Base-by-base conservation (phyloP, 2,329 filamentous ascomycete species). In the Phialophora macrospora region DNA sequence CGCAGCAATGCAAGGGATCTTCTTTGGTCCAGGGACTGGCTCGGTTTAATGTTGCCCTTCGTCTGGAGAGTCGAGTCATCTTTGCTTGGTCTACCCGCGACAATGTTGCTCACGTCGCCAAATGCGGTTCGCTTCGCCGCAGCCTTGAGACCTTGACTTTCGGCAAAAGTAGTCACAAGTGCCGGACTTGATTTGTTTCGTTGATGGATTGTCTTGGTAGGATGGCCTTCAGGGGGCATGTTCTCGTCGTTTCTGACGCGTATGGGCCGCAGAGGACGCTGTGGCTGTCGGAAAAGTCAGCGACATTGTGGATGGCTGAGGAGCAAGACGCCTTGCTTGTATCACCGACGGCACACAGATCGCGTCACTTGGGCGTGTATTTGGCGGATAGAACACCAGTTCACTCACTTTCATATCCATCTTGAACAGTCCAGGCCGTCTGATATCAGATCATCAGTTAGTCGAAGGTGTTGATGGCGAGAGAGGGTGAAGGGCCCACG, bases 161-260 rank as follows among this genome's bases (percentile, higher is more conserved):
- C 80, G 67, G 83, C 75, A 66, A 85, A 74, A 71, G 75, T 81
- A 73, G 80, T 91, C 71, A 49, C 49, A 2, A 84, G 85, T 78
- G 79, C 89, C 77, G 77, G 87, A 38, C 84, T 88, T 8, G 93
- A 96, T 79, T 96, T 96, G 80, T 92, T 89, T 69, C 90, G 89
- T 73, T 92, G 88, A 73, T 96, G 91, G 68, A 93, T 80, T 60
- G 85, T 80, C 75, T 87, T 87, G 71, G 85, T 48, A 66, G 82
- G 69, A 60, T 76, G 74, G 51, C 77, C 78, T 61, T 81, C 77
- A 61, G 83, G 80, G 57, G 82, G 77, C 65, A 83, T 79, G 77
- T 95, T 95, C 79, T 96, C 92, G 80, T 92, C 90, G 60, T 81
- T 81, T 75, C 84, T 83, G 73, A 84, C 81, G 76, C 86, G 85